Evolutionary conservation across 163 green algal genomes (phyloP), one percentile per base, ranked within the genome.

Genomic region (Coccomyxa subellipsoidea): DNA sequence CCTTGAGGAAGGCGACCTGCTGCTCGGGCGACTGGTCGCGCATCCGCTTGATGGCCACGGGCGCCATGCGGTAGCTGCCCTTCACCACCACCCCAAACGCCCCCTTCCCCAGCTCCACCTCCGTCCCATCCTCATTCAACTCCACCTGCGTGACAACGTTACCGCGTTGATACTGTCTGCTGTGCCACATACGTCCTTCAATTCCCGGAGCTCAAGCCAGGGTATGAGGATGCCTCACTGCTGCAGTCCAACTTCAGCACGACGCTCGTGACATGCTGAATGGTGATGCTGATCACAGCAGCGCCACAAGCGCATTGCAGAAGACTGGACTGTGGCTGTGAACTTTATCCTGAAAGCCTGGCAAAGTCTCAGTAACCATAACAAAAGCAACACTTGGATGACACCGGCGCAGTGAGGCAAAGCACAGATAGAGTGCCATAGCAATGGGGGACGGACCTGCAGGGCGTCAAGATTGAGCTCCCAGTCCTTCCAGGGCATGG

Each of bases 71-170:
- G 66, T 73, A 73, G 66, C 66, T 8, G 29, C 66, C 66, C 66
- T 73, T 73, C 66, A 73, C 66, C 66, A 73, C 66, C 66, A 73
- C 66, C 66, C 66, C 66, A 34, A 73, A 73, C 66, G 66, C 66
- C 8, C 66, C 66, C 8, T 73, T 73, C 21, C 66, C 66, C 66
- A 73, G 66, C 66, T 73, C 66, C 66, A 73, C 66, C 66, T 73
- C 66, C 66, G 29, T 32, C 29, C 66, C n/a, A 34, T 73, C 66
- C 66, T 73, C 66, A 34, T 73, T 34, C 66, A 73, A 23, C 7
- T 73, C 66, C 31, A 73, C n/a, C 66, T 73, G 66, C 7, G 66
- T 73, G 10, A 18, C 18, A 34, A 27, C 29, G 18, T 18, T 73
- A 73, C 66, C 1, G 18, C 21, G 31, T 8, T n/a, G 32, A 8